Conservation (phyloP, 345 rosid species). For the Trapa incisa region DNA sequence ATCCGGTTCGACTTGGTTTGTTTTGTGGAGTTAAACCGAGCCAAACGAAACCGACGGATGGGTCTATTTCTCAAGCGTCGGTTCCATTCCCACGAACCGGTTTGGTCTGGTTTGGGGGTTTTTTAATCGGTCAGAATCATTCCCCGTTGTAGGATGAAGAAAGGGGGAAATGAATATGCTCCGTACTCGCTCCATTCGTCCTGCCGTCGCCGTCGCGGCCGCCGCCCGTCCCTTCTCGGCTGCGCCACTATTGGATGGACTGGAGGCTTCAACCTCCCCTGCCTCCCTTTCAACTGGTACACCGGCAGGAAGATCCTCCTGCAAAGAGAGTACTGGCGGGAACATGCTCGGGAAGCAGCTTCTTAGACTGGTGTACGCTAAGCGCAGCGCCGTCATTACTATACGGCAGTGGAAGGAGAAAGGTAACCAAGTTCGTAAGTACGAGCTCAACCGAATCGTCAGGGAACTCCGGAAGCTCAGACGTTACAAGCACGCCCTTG, state of each 20-base stretch:
- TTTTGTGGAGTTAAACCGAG: no score
- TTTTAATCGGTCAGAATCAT: background rate
- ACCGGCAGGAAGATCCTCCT: background rate
- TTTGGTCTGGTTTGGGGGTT: no score
- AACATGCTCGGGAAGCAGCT: slow-evolving; percentile 66
- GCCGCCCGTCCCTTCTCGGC: slow-evolving; percentile 1
- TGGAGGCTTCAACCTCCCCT: background rate
- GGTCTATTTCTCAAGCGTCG: no score
- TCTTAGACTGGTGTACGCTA: slow-evolving; percentile 49
- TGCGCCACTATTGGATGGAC: background rate
- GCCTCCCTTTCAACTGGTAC: background rate
- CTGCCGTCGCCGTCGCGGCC: background rate
- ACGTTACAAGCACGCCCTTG: slow-evolving; percentile 85
- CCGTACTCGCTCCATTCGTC: slow-evolving; percentile 1
- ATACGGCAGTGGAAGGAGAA: slow-evolving; percentile 65
- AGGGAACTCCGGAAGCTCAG: slow-evolving; percentile 77
- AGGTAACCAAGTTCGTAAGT: slow-evolving; percentile 50
- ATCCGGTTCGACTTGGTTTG: no score
- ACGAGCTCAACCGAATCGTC: slow-evolving; percentile 73
- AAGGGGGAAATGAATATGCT: background rate
- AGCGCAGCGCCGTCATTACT: slow-evolving; percentile 68
- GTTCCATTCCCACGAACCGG: no score
- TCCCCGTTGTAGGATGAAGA: background rate
- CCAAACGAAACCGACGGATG: no score
- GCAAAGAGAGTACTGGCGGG: slow-evolving; percentile 13